Conservation (phyloP, 129 eudicot species). For the Saposhnikovia divaricata region DNA sequence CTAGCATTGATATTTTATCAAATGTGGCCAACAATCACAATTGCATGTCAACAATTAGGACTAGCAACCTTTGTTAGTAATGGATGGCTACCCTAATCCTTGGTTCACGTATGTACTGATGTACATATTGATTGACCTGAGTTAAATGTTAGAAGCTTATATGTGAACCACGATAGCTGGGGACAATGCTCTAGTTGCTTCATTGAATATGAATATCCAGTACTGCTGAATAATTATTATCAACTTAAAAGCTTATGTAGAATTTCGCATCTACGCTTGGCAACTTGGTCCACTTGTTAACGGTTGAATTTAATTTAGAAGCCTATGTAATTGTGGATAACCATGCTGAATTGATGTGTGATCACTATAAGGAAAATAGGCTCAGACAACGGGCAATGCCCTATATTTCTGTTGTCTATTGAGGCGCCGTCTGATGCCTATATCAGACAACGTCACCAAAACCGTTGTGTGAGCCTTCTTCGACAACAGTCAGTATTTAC, state of each 20-base stretch:
- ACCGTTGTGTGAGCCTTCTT: too few relatives aligned
- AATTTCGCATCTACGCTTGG: neutral
- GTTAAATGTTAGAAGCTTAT: neutral
- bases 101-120: neutral
- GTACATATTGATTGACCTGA: neutral
- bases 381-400: too few relatives aligned
- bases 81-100: neutral
- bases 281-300: neutral
- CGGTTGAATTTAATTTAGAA: too few relatives aligned
- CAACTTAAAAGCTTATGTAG: neutral
- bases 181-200: slow-evolving; percentile 4
- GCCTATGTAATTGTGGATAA: neutral
- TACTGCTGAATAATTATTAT: slow-evolving; percentile 1
- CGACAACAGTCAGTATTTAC: too few relatives aligned
- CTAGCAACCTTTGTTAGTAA: neutral
- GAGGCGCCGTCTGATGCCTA: too few relatives aligned
- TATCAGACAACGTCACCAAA: too few relatives aligned
- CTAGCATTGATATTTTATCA: neutral
- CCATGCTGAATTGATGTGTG: neutral
- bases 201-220: neutral
- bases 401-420: too few relatives aligned
- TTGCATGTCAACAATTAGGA: neutral
- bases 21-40: neutral
- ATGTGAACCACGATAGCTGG: neutral
- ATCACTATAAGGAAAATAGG: too few relatives aligned